Evolutionary conservation across 139 green algal genomes (phyloP), one percentile per base, ranked within the genome.

Genomic region (Chlamydomonas sphaeroides): DNA sequence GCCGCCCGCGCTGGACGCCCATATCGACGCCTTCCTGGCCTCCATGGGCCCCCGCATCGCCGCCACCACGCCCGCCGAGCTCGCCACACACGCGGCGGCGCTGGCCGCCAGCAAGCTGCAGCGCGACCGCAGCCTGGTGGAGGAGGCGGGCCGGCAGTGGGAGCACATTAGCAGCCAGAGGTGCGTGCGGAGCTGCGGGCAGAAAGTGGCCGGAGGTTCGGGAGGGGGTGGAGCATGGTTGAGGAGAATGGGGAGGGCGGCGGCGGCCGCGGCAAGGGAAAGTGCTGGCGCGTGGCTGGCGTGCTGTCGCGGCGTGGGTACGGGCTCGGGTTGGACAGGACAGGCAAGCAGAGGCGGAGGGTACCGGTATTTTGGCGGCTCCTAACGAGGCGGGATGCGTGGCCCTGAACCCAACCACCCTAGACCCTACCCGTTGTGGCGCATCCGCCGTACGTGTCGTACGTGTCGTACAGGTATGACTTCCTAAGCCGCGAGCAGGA

Each of bases 81-180:
- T 98, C 61, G 88, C 93, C 68, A 78, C 87, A 28, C 88, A 99
- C 81, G 86, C 91, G 33, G 59, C 72, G 3, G 88, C 96, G 14
- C 84, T 98, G 39, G 86, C 93, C 35, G 67, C 78, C 28, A 79
- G 84, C 66, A 98, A 98, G 89, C 78, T 96, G 79, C 84, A 92
- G 67, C 94, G 95, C 78, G 92, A 95, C 85, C 78, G 87, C 2
- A 90, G 38, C 36, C 80, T 98, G 68, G 39, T 65, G 7, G 95
- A 99, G 38, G 95, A 98, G 84, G 90, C 80, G 33, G 86, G 94
- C 63, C 85, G 94, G 26, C 80, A 91, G 30, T 99, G 96, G 96
- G 94, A 95, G 30, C 84, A 92, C 48, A 91, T 98, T 32, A 89
- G 78, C 80, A 91, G 77, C 65, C 80, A 89, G 61, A 87, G 76